These are phyloP conservation scores for Suillus decipiens DNA, from an alignment of 768 basidiomycete species.

Conservation along the genomic window DNA sequence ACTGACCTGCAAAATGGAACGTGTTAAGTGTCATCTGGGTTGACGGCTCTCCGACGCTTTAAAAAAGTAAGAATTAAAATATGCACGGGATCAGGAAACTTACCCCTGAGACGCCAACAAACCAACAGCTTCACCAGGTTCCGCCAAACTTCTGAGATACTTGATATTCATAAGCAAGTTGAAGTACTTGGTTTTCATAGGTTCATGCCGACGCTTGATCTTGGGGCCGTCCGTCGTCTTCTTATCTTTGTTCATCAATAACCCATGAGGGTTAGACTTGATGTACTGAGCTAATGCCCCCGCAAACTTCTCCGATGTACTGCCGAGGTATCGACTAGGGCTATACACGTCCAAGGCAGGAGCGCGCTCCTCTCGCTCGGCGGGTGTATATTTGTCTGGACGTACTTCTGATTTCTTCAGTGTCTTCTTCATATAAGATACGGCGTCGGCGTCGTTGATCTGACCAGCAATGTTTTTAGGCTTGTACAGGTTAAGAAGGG, in stretches of 20 bases:
- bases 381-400: conserved; percentile 39
- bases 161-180: conserved; percentile 84
- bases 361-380: conserved; percentile 61
- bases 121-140: conserved; percentile 99
- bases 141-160: conserved; percentile 91
- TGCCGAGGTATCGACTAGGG: conserved; percentile 81
- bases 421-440: conserved; percentile 84
- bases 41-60: conserved; percentile 95
- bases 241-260: conserved; percentile 46
- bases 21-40: conserved; percentile 99
- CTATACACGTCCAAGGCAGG: conserved; percentile 76
- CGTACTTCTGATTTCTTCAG: conserved; percentile 67
- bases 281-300: conserved; percentile 76
- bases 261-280: conserved; percentile 64
- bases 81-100: conserved; percentile 24
- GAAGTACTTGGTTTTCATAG: conserved; percentile 62
- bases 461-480: conserved; percentile 58
- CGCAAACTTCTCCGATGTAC: conserved; percentile 92
- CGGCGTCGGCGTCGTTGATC: conserved; percentile 69
- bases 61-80: conserved; percentile 4
- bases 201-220: conserved; percentile 47
- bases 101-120: conserved; percentile 96
- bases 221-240: conserved; percentile 39
- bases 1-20: conserved; percentile 95
- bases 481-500: conserved; percentile 71